A percentile compares a stretch with the other conserved stretches of the same genome.
These are phyloP conservation scores for Agaricus subrufescens DNA, from an alignment of 768 basidiomycete genomes.

Conservation along the genomic window DNA sequence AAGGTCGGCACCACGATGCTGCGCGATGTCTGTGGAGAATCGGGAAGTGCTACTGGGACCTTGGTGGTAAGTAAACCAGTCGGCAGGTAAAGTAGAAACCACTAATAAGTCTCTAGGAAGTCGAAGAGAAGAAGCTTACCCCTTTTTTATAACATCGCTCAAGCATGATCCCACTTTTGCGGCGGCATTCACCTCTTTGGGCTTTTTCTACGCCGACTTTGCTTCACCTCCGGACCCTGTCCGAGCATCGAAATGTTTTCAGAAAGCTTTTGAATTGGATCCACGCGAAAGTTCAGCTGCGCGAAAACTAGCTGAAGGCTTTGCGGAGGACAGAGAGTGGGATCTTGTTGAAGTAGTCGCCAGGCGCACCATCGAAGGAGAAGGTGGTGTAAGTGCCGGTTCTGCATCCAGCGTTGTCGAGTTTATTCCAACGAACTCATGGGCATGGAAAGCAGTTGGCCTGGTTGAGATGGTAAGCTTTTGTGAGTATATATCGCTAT, in stretches of 20 bases:
- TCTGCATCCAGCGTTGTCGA: slow-evolving; percentile 32
- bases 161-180: slow-evolving; percentile 75
- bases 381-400: slow-evolving; percentile 64
- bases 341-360: slow-evolving; percentile 94
- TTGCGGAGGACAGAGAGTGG: slow-evolving; percentile 94
- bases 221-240: slow-evolving; percentile 71
- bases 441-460: slow-evolving; percentile 98
- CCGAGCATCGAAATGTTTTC: slow-evolving; percentile 92
- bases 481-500: not conserved
- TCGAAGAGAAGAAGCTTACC: slow-evolving; percentile 63
- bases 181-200: slow-evolving; percentile 91
- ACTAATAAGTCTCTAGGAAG: slow-evolving; percentile 29
- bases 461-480: slow-evolving; percentile 80
- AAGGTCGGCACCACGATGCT: slow-evolving; percentile 49
- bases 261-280: slow-evolving; percentile 97
- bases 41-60: slow-evolving; percentile 70
- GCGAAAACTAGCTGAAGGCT: slow-evolving; percentile 75
- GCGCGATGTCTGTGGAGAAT: slow-evolving; percentile 85
- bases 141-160: slow-evolving; percentile 73
- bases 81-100: not conserved
- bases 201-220: slow-evolving; percentile 78
- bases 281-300: slow-evolving; percentile 85
- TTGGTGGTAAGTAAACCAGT: slow-evolving; percentile 49
- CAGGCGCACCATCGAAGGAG: slow-evolving; percentile 86
- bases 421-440: slow-evolving; percentile 76